phyloP scores from a whole-genome alignment of 2,329 filamentous ascomycete species.

The Trichoderma sp. region DNA sequence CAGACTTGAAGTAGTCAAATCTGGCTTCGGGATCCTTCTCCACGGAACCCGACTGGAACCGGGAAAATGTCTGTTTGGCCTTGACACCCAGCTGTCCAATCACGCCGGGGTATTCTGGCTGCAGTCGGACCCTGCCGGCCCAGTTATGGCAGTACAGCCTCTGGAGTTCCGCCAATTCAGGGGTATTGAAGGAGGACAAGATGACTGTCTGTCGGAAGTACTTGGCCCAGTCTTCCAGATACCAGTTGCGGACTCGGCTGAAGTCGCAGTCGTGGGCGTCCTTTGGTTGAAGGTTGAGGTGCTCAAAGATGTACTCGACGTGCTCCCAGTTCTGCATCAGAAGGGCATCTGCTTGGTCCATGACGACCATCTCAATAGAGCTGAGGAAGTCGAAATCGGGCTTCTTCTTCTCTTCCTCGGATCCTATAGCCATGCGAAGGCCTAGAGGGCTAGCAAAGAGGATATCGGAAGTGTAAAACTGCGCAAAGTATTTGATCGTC shows the following conservation, averaged over 20 bases:
- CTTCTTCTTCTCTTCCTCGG: conserved; percentile 63
- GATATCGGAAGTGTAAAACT: conserved; percentile 96
- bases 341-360: conserved; percentile 90
- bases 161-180: conserved; percentile 81
- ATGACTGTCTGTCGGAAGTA: conserved; percentile 85
- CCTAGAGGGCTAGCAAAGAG: conserved; percentile 90
- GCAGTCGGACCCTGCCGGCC: conserved; percentile 75
- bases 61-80: conserved; percentile 84
- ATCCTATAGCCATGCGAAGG: conserved; percentile 85
- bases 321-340: conserved; percentile 99
- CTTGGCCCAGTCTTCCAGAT: conserved; percentile 82
- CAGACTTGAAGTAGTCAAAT: conserved; percentile 87
- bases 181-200: conserved; percentile 80
- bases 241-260: conserved; percentile 85
- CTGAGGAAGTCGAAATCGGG: conserved; percentile 88
- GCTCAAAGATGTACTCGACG: conserved; percentile 85
- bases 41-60: conserved; percentile 73
- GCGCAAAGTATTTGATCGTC: conserved; percentile 89
- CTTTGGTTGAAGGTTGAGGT: conserved; percentile 87
- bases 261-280: conserved; percentile 94
- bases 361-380: conserved; percentile 85
- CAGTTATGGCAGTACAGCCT: conserved; percentile 77
- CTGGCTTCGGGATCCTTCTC: conserved; percentile 80
- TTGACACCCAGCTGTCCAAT: conserved; percentile 73
- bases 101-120: conserved; percentile 67